Conservation (phyloP, 2,329 filamentous ascomycete genomes). For the Emmonsia crescens region DNA sequence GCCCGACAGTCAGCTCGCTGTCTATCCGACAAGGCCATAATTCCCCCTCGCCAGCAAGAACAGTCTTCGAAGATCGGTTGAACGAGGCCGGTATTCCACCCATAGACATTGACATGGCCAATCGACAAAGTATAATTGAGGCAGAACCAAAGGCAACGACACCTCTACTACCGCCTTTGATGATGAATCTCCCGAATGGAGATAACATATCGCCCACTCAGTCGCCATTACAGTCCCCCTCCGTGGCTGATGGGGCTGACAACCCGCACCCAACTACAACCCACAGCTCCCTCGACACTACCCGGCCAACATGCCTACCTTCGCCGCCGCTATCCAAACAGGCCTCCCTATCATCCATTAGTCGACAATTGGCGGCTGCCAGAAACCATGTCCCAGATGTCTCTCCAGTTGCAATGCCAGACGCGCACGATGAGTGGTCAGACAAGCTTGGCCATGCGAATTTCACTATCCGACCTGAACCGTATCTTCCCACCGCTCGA, state of each 20-base stretch:
- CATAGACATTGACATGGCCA: constrained; percentile 45
- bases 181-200: constrained; percentile 47
- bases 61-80: constrained; percentile 47
- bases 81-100: constrained; percentile 40
- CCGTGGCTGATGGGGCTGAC: constrained; percentile 52
- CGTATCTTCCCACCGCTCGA: constrained; percentile 57
- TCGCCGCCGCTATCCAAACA: constrained; percentile 68
- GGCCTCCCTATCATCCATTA: constrained; percentile 67
- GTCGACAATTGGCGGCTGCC: constrained; percentile 37
- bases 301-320: constrained; percentile 38
- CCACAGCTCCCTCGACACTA: constrained; percentile 39
- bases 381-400: constrained; percentile 43
- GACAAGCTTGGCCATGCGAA: constrained; percentile 82
- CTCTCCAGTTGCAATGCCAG: constrained; percentile 55
- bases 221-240: constrained; percentile 80
- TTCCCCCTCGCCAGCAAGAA: constrained; percentile 52
- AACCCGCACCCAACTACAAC: constrained; percentile 22
- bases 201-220: constrained; percentile 48
- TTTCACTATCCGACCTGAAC: constrained; percentile 74
- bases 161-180: constrained; percentile 71
- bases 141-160: constrained; percentile 62
- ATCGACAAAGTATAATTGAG: constrained; percentile 39
- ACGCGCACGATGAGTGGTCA: constrained; percentile 66
- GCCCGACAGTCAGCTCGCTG: constrained; percentile 25
- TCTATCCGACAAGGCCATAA: constrained; percentile 42